Evolutionary conservation across 805 yeast species (phyloP).

Genomic region (Hanseniaspora singularis): DNA sequence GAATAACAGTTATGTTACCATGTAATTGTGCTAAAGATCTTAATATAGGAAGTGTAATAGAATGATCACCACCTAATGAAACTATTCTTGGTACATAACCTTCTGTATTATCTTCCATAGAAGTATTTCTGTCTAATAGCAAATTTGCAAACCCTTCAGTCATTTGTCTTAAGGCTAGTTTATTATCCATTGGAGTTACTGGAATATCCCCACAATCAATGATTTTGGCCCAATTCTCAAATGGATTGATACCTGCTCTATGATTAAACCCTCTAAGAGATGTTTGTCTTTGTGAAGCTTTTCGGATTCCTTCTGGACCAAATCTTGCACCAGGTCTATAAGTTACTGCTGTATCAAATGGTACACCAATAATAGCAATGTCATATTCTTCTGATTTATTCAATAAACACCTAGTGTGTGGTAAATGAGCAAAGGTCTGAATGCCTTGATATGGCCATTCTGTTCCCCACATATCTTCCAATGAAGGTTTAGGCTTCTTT

Average conservation of each 20-base stretch:
- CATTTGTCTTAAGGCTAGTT: conserved; percentile 51
- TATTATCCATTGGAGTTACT: conserved; percentile 55
- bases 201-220: conserved; percentile 63
- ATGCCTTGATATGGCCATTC: conserved; percentile 64
- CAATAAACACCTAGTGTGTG: conserved; percentile 45
- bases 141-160: conserved; percentile 47
- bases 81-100: conserved; percentile 47
- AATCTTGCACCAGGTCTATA: conserved; percentile 74
- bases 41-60: conserved; percentile 59
- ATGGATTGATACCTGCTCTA: conserved; percentile 52
- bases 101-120: conserved; percentile 15
- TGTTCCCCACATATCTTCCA: conserved; percentile 59
- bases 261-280: conserved; percentile 57
- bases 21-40: conserved; percentile 49
- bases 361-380: conserved; percentile 65
- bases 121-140: conserved; percentile 25
- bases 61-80: conserved; percentile 76
- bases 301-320: conserved; percentile 63
- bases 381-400: conserved; percentile 42
- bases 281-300: conserved; percentile 61
- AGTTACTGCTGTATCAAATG: conserved; percentile 72
- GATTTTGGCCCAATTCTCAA: conserved; percentile 39
- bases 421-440: conserved; percentile 64
- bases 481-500: conserved; percentile 28
- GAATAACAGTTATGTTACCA: conserved; percentile 62